phyloP scores from a whole-genome alignment of 768 basidiomycete genomes.

The Rhizopogon vulgaris region DNA sequence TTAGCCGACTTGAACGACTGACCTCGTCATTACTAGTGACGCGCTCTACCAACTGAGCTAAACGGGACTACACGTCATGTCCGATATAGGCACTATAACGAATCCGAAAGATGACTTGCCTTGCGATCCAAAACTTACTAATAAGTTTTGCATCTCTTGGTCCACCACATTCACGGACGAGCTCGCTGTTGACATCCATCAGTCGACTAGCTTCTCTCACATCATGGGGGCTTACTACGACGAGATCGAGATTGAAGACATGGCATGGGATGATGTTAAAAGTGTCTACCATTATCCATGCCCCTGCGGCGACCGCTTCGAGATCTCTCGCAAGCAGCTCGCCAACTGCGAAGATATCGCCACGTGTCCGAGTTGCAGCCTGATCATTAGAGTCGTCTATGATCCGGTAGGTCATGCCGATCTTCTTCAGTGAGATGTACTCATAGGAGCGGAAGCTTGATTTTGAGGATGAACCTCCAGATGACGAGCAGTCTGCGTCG shows the following conservation, averaged over 20 bases:
- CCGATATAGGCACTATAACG: background rate
- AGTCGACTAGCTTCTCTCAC: background rate
- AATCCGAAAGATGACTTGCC: background rate
- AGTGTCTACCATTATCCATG: slow-evolving; percentile 93
- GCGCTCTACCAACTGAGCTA: slow-evolving; percentile 31
- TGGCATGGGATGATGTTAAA: slow-evolving; percentile 82
- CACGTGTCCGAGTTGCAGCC: slow-evolving; percentile 92
- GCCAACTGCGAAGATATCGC: slow-evolving; percentile 90
- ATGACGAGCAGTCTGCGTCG: slow-evolving; percentile 31
- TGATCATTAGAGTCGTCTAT: slow-evolving; percentile 88
- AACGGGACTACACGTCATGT: background rate
- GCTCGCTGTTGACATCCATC: background rate
- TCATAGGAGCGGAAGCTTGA: slow-evolving; percentile 50
- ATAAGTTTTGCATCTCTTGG: background rate
- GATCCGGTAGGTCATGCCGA: slow-evolving; percentile 69
- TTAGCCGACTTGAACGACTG: slow-evolving; percentile 38
- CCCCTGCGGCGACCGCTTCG: slow-evolving; percentile 97
- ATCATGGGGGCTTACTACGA: slow-evolving; percentile 87
- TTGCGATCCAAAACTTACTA: too few species aligned
- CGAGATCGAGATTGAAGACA: slow-evolving; percentile 96
- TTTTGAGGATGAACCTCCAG: slow-evolving; percentile 72
- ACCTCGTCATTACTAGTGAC: slow-evolving; percentile 44
- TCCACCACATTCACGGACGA: too few species aligned
- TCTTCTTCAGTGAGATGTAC: background rate
- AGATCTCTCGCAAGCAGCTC: slow-evolving; percentile 83